These are phyloP conservation scores for Podila horticola DNA, from an alignment of 192 early-diverging fungal genomes.

Conservation along the genomic window DNA sequence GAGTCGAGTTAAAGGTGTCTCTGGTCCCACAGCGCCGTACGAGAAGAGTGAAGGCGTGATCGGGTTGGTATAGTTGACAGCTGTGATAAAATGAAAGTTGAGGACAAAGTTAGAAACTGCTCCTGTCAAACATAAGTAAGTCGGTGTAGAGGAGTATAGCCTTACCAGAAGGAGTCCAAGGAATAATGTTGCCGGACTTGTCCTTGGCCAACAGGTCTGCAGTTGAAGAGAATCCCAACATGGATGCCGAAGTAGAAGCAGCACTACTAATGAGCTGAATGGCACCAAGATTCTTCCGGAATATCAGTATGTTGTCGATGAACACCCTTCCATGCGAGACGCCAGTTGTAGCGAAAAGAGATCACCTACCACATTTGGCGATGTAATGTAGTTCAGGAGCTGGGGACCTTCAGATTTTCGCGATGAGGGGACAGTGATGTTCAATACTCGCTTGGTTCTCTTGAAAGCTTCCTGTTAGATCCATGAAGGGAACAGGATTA, in stretches of 20 bases:
- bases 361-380: constrained; percentile 76
- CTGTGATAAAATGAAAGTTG: neutral
- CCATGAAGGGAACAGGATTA: neutral
- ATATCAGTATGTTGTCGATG: no score
- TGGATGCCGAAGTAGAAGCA: constrained; percentile 77
- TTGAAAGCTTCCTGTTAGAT: constrained; percentile 71
- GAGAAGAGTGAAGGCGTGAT: constrained; percentile 41
- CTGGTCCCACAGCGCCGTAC: constrained; percentile 53
- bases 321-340: no score
- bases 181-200: constrained; percentile 70
- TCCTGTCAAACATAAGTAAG: neutral
- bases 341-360: neutral
- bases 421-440: constrained; percentile 79
- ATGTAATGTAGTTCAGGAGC: constrained; percentile 80
- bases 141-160: neutral
- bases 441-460: constrained; percentile 74
- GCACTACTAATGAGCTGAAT: constrained; percentile 79
- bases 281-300: no score
- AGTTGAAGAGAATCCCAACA: constrained; percentile 72
- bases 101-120: neutral
- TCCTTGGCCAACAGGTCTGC: constrained; percentile 79
- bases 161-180: constrained; percentile 69
- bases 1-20: constrained; percentile 72
- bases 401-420: constrained; percentile 80
- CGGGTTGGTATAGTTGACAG: constrained; percentile 36